These are phyloP conservation scores for Metrosideros polymorpha DNA, from an alignment of 441 rosid species.

Conservation along the genomic window DNA sequence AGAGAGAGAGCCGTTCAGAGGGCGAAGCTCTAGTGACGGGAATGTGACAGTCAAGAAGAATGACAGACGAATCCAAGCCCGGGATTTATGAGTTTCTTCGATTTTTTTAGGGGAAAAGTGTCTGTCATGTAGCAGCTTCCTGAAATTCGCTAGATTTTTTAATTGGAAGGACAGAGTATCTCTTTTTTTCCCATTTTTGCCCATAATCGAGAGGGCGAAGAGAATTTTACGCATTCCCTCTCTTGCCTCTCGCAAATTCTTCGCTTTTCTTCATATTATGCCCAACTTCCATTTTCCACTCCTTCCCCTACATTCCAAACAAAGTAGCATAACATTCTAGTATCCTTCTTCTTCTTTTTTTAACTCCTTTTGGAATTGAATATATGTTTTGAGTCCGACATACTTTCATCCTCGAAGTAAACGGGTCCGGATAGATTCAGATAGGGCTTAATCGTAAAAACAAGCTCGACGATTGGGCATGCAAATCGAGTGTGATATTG, in stretches of 20 bases:
- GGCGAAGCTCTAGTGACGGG: neutral
- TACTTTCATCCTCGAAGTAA: neutral
- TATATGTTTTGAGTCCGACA: neutral
- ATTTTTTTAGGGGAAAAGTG: no score
- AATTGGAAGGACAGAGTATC: neutral
- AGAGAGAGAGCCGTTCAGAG: neutral
- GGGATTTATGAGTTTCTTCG: neutral
- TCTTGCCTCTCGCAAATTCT: neutral
- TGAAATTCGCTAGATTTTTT: neutral
- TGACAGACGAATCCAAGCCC: neutral
- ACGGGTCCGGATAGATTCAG: rapidly evolving
- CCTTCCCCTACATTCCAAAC: neutral
- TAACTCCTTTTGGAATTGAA: neutral
- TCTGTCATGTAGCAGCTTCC: neutral
- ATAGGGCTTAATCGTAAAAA: no score
- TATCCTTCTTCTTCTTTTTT: no score
- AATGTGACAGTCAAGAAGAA: neutral
- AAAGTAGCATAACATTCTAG: no score
- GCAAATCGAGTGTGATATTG: rapidly evolving
- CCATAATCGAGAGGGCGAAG: neutral
- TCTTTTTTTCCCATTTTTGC: neutral
- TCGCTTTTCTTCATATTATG: neutral
- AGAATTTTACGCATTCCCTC: neutral
- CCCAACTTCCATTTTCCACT: neutral
- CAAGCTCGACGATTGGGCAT: neutral